Evolutionary conservation across 306 rosid species (phyloP), one percentile per base, ranked within the genome.

Genomic region (Dalbergia oliveri): DNA sequence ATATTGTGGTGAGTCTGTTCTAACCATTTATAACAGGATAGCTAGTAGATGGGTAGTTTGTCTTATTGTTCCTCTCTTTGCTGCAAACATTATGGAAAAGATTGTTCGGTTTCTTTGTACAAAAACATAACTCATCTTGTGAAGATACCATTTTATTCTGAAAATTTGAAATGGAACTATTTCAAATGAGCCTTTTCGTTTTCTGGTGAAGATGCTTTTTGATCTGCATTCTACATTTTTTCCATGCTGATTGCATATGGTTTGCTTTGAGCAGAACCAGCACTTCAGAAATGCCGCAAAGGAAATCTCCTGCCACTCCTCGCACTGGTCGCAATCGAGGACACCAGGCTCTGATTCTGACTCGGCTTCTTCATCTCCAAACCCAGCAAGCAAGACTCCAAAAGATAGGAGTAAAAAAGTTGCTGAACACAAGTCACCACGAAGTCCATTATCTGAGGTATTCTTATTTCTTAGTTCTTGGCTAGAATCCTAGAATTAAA

Each of bases 361-460:
- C 69, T 84, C 93, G 0, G 65, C 73, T 43, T 67, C 88, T 11
- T 84, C 89, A 4, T 82, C 96, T 70, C 88, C 90, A 3, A 88
- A 79, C 16, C 73, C 71, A 72, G 79, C 82, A 16, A 85, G 75
- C 47, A 88, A 80, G 85, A 86, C 93, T 4, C 88, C 97, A n/a
- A 91, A 89, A 72, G 85, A 80, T 65, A 82, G 74, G 70, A 90
- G 91, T 67, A 90, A 97, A 4, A 89, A 88, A 77, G 88, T 87
- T 54, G 10, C 31, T 57, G 94, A 89, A 51, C 91, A 91, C 65
- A 89, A 73, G 67, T 88, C 93, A 34, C 89, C 95, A 37, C 77
- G 83, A 77, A 90, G 90, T 80, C 88, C 90, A 45, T 83, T 78
- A 50, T 18, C 92, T 37, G 94, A 91, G 98, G 97, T 94, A 90